Evolutionary conservation across 345 rosid genomes (phyloP).

Genomic region (Gossypium bickii): DNA sequence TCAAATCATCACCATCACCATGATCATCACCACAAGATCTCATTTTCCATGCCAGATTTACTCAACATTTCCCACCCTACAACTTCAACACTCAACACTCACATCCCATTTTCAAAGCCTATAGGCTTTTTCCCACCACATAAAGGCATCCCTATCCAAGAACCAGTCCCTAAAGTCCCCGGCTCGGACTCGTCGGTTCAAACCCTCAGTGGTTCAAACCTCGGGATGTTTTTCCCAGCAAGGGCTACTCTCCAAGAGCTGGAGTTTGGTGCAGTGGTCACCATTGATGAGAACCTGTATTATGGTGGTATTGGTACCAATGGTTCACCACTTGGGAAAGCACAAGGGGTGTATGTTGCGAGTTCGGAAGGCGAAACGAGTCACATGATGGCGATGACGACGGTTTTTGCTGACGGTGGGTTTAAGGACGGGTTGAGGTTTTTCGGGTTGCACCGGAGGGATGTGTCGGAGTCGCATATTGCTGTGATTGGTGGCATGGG

Average conservation of each 20-base stretch:
- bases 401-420: slow-evolving; percentile 16
- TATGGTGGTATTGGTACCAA: background rate
- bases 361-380: slow-evolving; percentile 36
- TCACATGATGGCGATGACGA: slow-evolving; percentile 54
- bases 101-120: slow-evolving; percentile 41
- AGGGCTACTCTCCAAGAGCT: slow-evolving; percentile 44
- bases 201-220: slow-evolving; percentile 26
- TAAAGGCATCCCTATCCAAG: slow-evolving; percentile 40
- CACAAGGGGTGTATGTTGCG: slow-evolving; percentile 45
- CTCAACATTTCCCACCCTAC: slow-evolving; percentile 31
- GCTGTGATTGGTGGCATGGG: slow-evolving; percentile 9
- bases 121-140: slow-evolving; percentile 31
- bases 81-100: slow-evolving; percentile 23
- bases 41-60: slow-evolving; percentile 47
- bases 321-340: slow-evolving; percentile 38
- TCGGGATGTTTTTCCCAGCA: slow-evolving; percentile 32
- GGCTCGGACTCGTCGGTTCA: slow-evolving; percentile 21
- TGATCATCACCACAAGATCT: slow-evolving; percentile 17
- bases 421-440: slow-evolving; percentile 41
- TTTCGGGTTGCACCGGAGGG: slow-evolving; percentile 39
- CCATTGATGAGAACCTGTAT: slow-evolving; percentile 36
- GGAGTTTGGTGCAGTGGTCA: slow-evolving; percentile 34
- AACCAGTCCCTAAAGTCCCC: slow-evolving; percentile 20
- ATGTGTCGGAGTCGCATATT: slow-evolving; percentile 10
- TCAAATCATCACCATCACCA: slow-evolving; percentile 15